A percentile compares a stretch with the other conserved stretches of the same genome.
phyloP scores from a whole-genome alignment of 2,329 filamentous ascomycete species.

The Xylaria arbuscula region DNA sequence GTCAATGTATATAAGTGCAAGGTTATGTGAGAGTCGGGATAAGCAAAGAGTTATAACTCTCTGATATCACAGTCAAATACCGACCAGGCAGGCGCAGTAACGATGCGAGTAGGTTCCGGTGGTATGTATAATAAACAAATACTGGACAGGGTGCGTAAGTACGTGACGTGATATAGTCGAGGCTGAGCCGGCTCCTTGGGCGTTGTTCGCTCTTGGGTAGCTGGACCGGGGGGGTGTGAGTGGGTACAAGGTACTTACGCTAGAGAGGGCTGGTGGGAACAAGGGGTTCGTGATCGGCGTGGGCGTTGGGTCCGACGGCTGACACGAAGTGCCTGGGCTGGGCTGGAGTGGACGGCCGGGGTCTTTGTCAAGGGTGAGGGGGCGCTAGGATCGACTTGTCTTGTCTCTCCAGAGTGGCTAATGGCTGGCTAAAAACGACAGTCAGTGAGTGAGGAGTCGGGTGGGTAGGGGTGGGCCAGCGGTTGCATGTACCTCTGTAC shows the following conservation, averaged over 20 bases:
- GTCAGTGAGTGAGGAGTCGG: conserved; percentile 23
- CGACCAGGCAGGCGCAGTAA: conserved; percentile 43
- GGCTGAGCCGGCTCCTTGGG: conserved; percentile 48
- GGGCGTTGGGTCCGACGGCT: conserved; percentile 43
- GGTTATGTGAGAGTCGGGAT: conserved; percentile 32
- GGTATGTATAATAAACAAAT: conserved; percentile 32
- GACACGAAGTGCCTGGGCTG: conserved; percentile 47
- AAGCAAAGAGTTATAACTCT: conserved; percentile 47
- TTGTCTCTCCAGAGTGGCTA: conserved; percentile 39
- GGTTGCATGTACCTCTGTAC: conserved; percentile 10
- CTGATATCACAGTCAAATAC: conserved; percentile 46
- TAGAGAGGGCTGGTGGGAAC: conserved; percentile 37
- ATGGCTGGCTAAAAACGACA: conserved; percentile 36
- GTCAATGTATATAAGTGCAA: conserved; percentile 29
- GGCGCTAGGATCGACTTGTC: conserved; percentile 22
- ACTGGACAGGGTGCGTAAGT: conserved; percentile 41
- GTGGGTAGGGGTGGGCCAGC: conserved; percentile 10
- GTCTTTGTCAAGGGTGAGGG: conserved; percentile 33
- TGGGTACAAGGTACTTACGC: conserved; percentile 23
- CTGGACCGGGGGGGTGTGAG: conserved; percentile 26
- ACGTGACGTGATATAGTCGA: conserved; percentile 50
- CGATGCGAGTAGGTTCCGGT: conserved; percentile 25
- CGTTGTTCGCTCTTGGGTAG: conserved; percentile 29
- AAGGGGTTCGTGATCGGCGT: conserved; percentile 40
- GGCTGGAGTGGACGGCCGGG: conserved; percentile 38